A percentile compares a stretch with the other conserved stretches of the same genome.
Conservation (phyloP, 75 land plant genomes). For the Adiantum capillusveneris region DNA sequence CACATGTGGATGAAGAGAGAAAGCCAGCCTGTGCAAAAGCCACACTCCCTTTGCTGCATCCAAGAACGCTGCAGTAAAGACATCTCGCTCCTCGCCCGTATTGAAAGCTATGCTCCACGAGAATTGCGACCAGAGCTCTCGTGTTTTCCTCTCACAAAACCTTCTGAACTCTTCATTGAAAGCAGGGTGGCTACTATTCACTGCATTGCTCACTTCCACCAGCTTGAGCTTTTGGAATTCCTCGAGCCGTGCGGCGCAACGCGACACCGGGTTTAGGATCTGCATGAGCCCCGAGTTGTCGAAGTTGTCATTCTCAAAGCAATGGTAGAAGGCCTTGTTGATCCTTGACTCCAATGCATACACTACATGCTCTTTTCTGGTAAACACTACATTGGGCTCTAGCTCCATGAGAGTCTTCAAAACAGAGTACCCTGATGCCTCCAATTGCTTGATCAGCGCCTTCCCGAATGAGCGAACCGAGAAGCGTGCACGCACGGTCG, state of each 20-base stretch:
- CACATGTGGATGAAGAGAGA: conserved; percentile 18
- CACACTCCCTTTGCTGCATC: conserved; percentile 41
- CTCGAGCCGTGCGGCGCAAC: conserved; percentile 19
- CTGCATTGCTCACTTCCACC: conserved; percentile 17
- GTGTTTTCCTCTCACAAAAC: conserved; percentile 29
- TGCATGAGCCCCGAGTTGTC: conserved; percentile 25
- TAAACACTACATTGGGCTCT: conserved; percentile 19
- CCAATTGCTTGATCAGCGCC: conserved; percentile 30
- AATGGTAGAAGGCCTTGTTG: conserved; percentile 24
- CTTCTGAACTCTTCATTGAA: conserved; percentile 19
- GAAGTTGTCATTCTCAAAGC: conserved; percentile 39
- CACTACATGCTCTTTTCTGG: conserved; percentile 28
- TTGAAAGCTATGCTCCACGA: conserved; percentile 23
- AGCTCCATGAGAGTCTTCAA: conserved; percentile 19
- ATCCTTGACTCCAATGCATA: conserved; percentile 23
- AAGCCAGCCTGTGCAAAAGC: conserved; percentile 35
- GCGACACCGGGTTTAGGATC: conserved; percentile 25
- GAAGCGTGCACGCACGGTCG: conserved; percentile 23
- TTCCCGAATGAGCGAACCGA: conserved; percentile 29
- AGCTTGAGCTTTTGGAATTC: conserved; percentile 24
- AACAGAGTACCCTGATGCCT: conserved; percentile 34
- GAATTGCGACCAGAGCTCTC: conserved; percentile 29
- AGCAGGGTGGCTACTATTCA: conserved; percentile 9
- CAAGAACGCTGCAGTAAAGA: conserved; percentile 27
- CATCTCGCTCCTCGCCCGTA: conserved; percentile 16